Evolutionary conservation across 2,329 filamentous ascomycete species (phyloP).

Genomic region (Colletotrichum australisinense): DNA sequence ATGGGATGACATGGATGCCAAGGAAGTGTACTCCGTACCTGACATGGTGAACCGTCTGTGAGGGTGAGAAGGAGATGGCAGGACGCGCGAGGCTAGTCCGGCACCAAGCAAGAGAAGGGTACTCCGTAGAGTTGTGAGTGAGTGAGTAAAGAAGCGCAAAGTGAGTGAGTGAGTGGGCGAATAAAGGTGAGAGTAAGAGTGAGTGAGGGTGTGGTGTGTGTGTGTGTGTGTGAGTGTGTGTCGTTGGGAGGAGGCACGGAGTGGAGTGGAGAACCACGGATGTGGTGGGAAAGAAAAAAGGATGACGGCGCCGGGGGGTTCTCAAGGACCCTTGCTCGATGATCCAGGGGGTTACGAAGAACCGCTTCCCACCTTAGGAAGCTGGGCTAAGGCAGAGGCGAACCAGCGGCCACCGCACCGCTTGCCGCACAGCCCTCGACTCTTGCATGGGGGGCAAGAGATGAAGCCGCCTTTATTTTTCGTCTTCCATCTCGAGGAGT

Average conservation of each 20-base stretch:
- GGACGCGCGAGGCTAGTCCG: background rate
- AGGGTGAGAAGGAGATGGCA: conserved; percentile 1
- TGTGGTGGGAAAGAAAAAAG: background rate
- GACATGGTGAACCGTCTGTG: background rate
- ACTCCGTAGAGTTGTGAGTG: background rate
- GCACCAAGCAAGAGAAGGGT: background rate
- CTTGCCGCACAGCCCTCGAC: conserved; percentile 25
- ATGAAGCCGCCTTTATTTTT: conserved; percentile 17
- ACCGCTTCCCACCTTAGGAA: conserved; percentile 4
- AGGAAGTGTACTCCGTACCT: background rate
- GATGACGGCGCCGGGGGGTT: background rate
- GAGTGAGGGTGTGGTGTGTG: background rate
- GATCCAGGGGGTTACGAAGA: background rate
- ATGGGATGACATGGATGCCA: conserved; percentile 18
- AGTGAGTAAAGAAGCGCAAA: background rate
- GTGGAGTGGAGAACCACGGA: background rate
- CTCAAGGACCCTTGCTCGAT: background rate
- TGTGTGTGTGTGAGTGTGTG: background rate
- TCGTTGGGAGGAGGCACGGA: background rate
- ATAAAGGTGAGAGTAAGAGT: background rate
- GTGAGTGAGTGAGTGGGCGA: background rate
- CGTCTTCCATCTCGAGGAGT: background rate
- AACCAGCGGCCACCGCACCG: conserved; percentile 1
- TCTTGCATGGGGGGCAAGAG: conserved; percentile 26
- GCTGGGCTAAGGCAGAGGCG: background rate